Conservation (phyloP, 768 basidiomycete species). For the Agrocybe pediades region DNA sequence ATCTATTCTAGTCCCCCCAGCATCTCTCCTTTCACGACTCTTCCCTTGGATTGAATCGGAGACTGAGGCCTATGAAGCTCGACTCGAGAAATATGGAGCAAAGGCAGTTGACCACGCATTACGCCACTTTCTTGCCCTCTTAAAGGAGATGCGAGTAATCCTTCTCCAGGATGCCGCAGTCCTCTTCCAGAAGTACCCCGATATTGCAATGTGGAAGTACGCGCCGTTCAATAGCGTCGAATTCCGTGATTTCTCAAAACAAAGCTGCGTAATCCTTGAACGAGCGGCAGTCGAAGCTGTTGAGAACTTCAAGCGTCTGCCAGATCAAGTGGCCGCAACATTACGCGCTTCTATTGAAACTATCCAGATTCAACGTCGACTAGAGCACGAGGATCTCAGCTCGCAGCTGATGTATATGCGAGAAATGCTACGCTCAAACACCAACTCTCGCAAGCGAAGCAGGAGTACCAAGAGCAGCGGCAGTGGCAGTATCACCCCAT, state of each 20-base stretch:
- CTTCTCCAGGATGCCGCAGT: conserved; percentile 36
- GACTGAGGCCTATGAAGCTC: too few species aligned
- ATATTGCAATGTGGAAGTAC: conserved; percentile 20
- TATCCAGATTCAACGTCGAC: neutral
- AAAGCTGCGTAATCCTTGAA: conserved; percentile 8
- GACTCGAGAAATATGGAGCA: neutral
- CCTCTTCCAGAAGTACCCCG: conserved; percentile 13
- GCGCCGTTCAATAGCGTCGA: too few species aligned
- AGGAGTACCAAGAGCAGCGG: too few species aligned
- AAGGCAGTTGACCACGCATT: conserved; percentile 25
- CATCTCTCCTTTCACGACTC: too few species aligned
- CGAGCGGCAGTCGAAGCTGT: conserved; percentile 4
- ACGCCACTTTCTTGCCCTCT: conserved; percentile 24
- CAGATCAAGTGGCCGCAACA: conserved; percentile 19
- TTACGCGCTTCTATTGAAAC: conserved; percentile 16
- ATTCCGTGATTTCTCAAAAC: conserved; percentile 29
- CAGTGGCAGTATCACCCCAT: too few species aligned
- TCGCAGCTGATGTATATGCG: neutral
- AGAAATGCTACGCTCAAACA: neutral
- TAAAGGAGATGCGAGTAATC: conserved; percentile 25
- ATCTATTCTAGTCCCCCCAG: too few species aligned
- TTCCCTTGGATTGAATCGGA: too few species aligned
- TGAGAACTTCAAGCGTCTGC: conserved; percentile 19
- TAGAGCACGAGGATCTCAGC: neutral
- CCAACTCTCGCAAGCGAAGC: too few species aligned